Evolutionary conservation across 2,329 filamentous ascomycete species (phyloP).

Genomic region (Colletotrichum tamarilloi): DNA sequence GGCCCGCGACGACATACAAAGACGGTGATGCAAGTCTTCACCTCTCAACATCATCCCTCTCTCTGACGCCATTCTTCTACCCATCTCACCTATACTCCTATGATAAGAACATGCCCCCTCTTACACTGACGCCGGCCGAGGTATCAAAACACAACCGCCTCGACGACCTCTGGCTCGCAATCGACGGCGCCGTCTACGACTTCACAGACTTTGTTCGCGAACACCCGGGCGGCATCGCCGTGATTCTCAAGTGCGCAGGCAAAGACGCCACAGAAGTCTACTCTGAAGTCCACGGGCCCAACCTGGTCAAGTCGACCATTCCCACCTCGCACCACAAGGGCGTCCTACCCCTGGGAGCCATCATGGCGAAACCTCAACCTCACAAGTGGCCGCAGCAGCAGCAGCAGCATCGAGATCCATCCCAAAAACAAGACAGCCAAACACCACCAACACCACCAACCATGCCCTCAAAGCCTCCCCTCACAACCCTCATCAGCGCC

Average conservation of each 20-base stretch:
- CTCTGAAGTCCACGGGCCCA: conserved; percentile 60
- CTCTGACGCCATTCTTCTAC: background rate
- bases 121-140: conserved; percentile 52
- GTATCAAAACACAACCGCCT: conserved; percentile 58
- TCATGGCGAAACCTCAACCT: conserved; percentile 16
- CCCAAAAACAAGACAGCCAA: background rate
- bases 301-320: conserved; percentile 53
- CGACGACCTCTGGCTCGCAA: conserved; percentile 72
- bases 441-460: background rate
- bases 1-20: conserved; percentile 13
- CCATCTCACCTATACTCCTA: background rate
- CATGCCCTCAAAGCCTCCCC: conserved; percentile 52
- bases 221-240: conserved; percentile 50
- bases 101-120: conserved; percentile 21
- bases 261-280: conserved; percentile 65
- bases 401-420: conserved; percentile 38
- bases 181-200: conserved; percentile 74
- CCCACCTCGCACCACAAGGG: conserved; percentile 60
- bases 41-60: background rate
- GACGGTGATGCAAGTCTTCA: background rate
- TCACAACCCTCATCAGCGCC: conserved; percentile 65
- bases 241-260: conserved; percentile 63
- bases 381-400: conserved; percentile 23
- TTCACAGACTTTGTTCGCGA: conserved; percentile 69
- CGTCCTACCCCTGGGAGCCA: conserved; percentile 43